Base-by-base conservation (phyloP, 1,284 basidiomycete species). In the Coniferiporia weirii region DNA sequence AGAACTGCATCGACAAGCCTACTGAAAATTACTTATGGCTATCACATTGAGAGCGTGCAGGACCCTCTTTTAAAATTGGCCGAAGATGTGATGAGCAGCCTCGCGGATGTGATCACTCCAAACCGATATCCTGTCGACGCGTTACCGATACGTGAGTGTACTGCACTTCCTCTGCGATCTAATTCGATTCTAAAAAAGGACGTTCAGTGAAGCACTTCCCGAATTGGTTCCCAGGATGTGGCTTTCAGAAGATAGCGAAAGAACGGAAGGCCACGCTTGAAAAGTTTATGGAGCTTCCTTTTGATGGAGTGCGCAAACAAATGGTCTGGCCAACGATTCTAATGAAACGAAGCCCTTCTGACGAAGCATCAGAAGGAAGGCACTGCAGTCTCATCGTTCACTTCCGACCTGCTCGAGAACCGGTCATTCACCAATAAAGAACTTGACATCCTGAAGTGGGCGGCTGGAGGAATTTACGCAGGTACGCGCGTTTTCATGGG, bases 161-260 rank as follows among this genome's bases (percentile, higher is more conserved):
- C 52, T 56, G 35, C 44, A 53, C 47, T 27, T 27, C 38, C 59
- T 8, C 52, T 57, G 12, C 9, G 38, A 40, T 9, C 38, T 27
- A 2, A 27, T 27, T 27, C 27, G 5, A 27, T 3, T 0, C 3
- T 15, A 10, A 17, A 20, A 22, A 35, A 55, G 12, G n/a, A n/a
- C n/a, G 20, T 15, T 32, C 52, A 63, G 56, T 68, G 46, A 56
- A 59, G 15, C 48, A 48, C 38, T 20, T 59, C 17, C 62, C 62
- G 10, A 19, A 17, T 10, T 63, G 62, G 62, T 61, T 63, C 35
- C 62, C 62, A 7, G 62, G 62, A 36, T 52, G 48, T 10, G 54
- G 50, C 6, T 63, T 63, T 60, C 52, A 61, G 38, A 17, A 20
- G 4, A 40, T 52, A 8, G 61, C 61, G 7, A 51, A 51, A 36